These are phyloP conservation scores for Irpex lacteus DNA, from an alignment of 1,284 basidiomycete genomes.

Conservation along the genomic window DNA sequence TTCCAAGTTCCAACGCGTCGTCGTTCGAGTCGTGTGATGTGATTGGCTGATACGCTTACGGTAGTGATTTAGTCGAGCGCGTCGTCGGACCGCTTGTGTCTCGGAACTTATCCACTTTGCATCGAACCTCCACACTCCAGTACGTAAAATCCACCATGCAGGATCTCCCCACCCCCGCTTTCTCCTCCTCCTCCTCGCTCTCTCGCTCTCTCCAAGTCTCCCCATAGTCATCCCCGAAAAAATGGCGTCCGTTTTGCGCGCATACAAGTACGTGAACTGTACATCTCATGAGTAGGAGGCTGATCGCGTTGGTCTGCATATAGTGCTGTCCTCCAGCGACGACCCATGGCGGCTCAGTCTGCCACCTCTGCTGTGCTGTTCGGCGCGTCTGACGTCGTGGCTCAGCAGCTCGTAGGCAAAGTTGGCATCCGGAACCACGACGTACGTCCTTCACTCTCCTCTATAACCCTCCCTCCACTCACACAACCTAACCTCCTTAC, in stretches of 20 bases:
- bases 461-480: background rate
- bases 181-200: background rate
- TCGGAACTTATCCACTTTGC: background rate
- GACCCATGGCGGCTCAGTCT: slow-evolving; percentile 66
- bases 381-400: slow-evolving; percentile 77
- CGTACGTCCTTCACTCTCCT: slow-evolving; percentile 38
- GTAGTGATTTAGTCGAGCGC: too few species aligned
- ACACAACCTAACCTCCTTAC: background rate
- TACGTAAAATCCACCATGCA: background rate
- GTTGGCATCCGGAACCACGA: slow-evolving; percentile 61
- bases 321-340: slow-evolving; percentile 59
- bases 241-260: slow-evolving; percentile 46
- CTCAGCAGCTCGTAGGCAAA: slow-evolving; percentile 78
- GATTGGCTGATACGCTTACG: too few species aligned
- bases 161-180: background rate
- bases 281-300: background rate
- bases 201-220: too few species aligned
- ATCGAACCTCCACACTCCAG: background rate
- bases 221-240: background rate
- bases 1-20: too few species aligned
- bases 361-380: slow-evolving; percentile 68
- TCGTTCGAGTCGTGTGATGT: too few species aligned
- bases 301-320: background rate
- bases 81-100: background rate
- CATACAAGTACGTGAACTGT: slow-evolving; percentile 48